phyloP scores from a whole-genome alignment of 106 monocot genomes.

The Dactylorhiza incarnata region DNA sequence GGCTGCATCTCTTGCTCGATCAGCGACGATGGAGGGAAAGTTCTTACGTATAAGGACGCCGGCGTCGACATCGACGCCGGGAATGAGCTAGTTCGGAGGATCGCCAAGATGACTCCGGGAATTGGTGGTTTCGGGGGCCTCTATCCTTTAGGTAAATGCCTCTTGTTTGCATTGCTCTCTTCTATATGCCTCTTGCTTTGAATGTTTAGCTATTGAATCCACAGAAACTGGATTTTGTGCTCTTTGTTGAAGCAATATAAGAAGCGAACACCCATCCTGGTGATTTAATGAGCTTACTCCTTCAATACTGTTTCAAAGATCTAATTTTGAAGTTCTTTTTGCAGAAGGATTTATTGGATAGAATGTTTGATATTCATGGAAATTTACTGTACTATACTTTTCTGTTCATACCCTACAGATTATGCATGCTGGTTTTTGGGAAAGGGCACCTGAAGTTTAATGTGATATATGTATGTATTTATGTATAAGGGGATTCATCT shows the following conservation, averaged over 20 bases:
- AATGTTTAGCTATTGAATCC: neutral
- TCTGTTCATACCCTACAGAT: neutral
- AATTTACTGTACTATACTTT: neutral
- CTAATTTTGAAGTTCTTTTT: neutral
- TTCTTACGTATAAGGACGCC: slow-evolving; percentile 71
- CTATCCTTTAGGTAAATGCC: slow-evolving; percentile 46
- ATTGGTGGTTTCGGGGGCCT: slow-evolving; percentile 85
- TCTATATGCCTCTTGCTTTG: neutral
- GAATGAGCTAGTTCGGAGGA: slow-evolving; percentile 65
- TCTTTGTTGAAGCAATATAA: neutral
- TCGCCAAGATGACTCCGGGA: slow-evolving; percentile 72
- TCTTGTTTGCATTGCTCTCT: neutral
- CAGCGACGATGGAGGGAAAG: slow-evolving; percentile 8
- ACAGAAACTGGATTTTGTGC: neutral
- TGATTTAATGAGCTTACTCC: neutral
- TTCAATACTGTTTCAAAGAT: neutral
- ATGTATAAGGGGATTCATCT: neutral
- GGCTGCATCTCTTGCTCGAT: neutral
- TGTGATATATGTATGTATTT: neutral
- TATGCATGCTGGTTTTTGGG: neutral
- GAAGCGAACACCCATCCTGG: neutral
- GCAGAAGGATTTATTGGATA: neutral
- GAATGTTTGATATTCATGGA: neutral
- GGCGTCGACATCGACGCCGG: slow-evolving; percentile 95
- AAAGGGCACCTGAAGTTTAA: neutral